Evolutionary conservation across 805 yeast genomes (phyloP).

Genomic region (Isabelozyma pseudorhagii): DNA sequence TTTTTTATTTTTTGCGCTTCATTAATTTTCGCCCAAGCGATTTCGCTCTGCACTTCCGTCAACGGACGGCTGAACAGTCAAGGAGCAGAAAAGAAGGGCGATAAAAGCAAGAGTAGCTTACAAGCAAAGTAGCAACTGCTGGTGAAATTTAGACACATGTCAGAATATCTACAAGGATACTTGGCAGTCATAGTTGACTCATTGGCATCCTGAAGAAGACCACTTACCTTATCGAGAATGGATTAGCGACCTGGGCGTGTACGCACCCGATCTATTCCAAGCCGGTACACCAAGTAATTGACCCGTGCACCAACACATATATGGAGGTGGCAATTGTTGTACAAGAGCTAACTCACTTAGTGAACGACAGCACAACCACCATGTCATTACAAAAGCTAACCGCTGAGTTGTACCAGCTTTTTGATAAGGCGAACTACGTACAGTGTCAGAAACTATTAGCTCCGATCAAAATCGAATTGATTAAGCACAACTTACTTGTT

Average conservation of each 20-base stretch:
- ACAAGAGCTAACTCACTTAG: too few relatives aligned
- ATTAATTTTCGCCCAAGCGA: not conserved
- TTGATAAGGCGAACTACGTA: constrained; percentile 57
- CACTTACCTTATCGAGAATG: not conserved
- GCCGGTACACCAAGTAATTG: not conserved
- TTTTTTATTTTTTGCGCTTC: too few relatives aligned
- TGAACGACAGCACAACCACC: not conserved
- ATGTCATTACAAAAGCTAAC: constrained; percentile 71
- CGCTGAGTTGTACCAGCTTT: constrained; percentile 62
- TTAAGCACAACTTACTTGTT: constrained; percentile 72
- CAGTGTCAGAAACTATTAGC: constrained; percentile 63
- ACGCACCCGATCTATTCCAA: too few relatives aligned
- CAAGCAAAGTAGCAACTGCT: too few relatives aligned
- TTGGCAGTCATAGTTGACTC: not conserved
- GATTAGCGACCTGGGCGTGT: too few relatives aligned
- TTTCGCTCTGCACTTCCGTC: not conserved
- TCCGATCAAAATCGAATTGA: constrained; percentile 72
- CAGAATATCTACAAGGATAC: too few relatives aligned
- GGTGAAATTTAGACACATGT: too few relatives aligned
- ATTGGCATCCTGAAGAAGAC: not conserved
- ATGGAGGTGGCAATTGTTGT: not conserved
- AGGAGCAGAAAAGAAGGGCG: too few relatives aligned
- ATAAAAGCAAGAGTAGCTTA: too few relatives aligned
- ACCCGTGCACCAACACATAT: not conserved
- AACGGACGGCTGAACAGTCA: too few relatives aligned